These are phyloP conservation scores for Eruca vesicaria DNA, from an alignment of 441 rosid species.

Conservation along the genomic window DNA sequence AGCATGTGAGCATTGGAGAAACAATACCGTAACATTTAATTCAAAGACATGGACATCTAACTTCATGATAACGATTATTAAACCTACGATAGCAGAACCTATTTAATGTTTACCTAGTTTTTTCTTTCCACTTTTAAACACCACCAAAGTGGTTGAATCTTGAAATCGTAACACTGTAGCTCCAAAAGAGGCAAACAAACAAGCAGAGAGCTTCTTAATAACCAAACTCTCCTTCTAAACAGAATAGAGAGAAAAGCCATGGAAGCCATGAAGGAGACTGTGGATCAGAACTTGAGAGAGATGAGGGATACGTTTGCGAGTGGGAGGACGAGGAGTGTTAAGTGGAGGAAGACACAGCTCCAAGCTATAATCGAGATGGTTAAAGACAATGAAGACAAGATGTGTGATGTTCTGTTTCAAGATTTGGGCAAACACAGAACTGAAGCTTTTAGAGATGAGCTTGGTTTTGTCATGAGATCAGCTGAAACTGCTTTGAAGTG, in stretches of 20 bases:
- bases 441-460: conserved; percentile 73
- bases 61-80: conserved; percentile 9
- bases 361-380: conserved; percentile 52
- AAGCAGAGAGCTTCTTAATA: neutral
- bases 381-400: conserved; percentile 50
- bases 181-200: conserved; percentile 13
- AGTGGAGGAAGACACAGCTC: conserved; percentile 83
- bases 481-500: conserved; percentile 44
- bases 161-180: neutral
- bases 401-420: conserved; percentile 51
- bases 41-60: conserved; percentile 21
- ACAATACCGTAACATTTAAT: conserved; percentile 14
- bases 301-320: conserved; percentile 52
- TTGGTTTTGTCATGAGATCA: conserved; percentile 65
- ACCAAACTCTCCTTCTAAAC: neutral
- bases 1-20: neutral
- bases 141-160: conserved; percentile 12
- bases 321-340: conserved; percentile 54
- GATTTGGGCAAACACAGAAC: conserved; percentile 81
- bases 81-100: conserved; percentile 1
- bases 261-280: conserved; percentile 37
- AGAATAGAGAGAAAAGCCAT: conserved; percentile 7
- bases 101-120: conserved; percentile 7
- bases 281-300: conserved; percentile 50
- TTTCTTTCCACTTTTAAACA: conserved; percentile 12